Percentiles rank a stretch among this genome's conserved stretches.
phyloP scores from a whole-genome alignment of 2,329 filamentous ascomycete species.

The Dactylonectria macrodidyma region DNA sequence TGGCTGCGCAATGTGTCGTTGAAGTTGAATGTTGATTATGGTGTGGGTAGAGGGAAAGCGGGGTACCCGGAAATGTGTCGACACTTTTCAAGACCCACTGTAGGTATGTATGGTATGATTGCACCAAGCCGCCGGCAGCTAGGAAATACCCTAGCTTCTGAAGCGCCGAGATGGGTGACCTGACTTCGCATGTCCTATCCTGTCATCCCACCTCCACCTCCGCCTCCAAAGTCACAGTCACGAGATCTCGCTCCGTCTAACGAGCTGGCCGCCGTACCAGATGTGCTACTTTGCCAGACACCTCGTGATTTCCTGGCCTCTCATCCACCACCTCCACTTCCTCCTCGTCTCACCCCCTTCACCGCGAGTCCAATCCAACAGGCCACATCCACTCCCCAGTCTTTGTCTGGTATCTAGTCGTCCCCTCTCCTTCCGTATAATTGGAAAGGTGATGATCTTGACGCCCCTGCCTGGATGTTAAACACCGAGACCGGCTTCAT shows the following conservation, averaged over 20 bases:
- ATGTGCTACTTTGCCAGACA: conserved; percentile 25
- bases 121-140: conserved; percentile 15
- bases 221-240: conserved; percentile 31
- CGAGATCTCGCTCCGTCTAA: conserved; percentile 31
- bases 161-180: conserved; percentile 24
- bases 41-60: no score
- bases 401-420: background rate
- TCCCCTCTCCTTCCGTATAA: background rate
- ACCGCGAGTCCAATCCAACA: conserved; percentile 12
- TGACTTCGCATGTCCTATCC: conserved; percentile 37
- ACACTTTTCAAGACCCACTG: no score
- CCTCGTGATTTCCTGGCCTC: conserved; percentile 23
- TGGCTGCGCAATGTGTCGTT: no score
- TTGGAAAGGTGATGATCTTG: background rate
- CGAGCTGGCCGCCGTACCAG: conserved; percentile 20
- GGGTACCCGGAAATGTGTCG: no score
- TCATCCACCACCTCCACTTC: conserved; percentile 27
- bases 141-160: conserved; percentile 22
- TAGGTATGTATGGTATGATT: background rate
- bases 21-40: no score
- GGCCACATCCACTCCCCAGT: conserved; percentile 6
- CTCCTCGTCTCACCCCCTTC: conserved; percentile 25
- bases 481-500: conserved; percentile 10
- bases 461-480: background rate
- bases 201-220: conserved; percentile 39